phyloP scores from a whole-genome alignment of 78 protist genomes.

The Dictyostelium capitatum region DNA sequence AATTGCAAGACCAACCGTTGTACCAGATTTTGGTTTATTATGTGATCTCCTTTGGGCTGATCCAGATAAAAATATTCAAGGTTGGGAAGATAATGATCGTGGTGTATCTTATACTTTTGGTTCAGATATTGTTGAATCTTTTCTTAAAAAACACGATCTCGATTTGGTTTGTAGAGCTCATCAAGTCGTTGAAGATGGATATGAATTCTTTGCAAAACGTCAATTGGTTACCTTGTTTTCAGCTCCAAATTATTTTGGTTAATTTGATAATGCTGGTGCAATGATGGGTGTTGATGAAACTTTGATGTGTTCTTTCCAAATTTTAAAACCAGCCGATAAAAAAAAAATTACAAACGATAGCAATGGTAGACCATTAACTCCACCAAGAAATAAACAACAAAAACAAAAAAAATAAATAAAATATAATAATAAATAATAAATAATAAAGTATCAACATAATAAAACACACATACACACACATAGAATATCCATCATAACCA shows the following conservation, averaged over 20 bases:
- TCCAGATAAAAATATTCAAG: constrained; percentile 96
- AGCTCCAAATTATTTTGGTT: constrained; percentile 99
- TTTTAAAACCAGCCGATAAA: constrained; percentile 96
- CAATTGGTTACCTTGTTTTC: constrained; percentile 98
- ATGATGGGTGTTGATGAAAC: constrained; percentile 99
- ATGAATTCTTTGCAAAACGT: constrained; percentile 99
- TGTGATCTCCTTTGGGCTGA: constrained; percentile 99
- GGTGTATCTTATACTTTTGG: constrained; percentile 99
- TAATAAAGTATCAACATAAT: background rate
- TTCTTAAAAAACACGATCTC: constrained; percentile 95
- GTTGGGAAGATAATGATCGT: constrained; percentile 99
- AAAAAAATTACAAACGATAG: constrained; percentile 66
- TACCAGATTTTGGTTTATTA: constrained; percentile 99
- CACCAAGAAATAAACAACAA: constrained; percentile 80
- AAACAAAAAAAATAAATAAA: constrained; percentile 47
- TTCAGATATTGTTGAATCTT: constrained; percentile 94
- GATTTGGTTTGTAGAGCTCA: constrained; percentile 99
- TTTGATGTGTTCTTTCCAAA: constrained; percentile 99
- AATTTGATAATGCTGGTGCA: constrained; percentile 99
- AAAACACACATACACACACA: too few species aligned
- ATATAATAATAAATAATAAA: background rate
- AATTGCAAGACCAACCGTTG: constrained; percentile 98
- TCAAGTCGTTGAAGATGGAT: constrained; percentile 99
- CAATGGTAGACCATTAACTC: constrained; percentile 81
- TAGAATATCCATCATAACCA: background rate